Evolutionary conservation across 495 filamentous ascomycete species (phyloP).

Genomic region (Podospora pseudopauciseta): DNA sequence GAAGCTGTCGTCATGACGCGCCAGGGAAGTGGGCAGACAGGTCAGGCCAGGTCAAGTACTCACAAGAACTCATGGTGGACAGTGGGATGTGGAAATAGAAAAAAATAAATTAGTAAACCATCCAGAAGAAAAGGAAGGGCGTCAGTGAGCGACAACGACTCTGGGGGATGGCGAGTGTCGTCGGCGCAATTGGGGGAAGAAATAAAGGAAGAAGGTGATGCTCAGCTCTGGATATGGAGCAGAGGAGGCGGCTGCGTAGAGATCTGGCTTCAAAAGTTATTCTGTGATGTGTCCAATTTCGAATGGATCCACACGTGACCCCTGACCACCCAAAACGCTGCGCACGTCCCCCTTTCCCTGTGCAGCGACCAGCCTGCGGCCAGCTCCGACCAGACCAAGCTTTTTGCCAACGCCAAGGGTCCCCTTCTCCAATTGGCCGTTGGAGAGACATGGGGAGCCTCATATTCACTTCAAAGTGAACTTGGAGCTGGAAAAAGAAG

Average conservation of each 20-base stretch:
- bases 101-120: constrained; percentile 43
- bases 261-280: constrained; percentile 51
- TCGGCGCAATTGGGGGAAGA: constrained; percentile 38
- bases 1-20: constrained; percentile 4
- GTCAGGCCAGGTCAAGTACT: constrained; percentile 37
- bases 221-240: constrained; percentile 18
- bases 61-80: constrained; percentile 56
- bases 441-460: not conserved
- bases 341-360: not conserved
- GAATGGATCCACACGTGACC: constrained; percentile 42
- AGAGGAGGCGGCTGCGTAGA: constrained; percentile 32
- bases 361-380: not conserved
- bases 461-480: not conserved
- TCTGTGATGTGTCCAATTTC: constrained; percentile 53
- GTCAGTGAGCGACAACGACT: constrained; percentile 40
- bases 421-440: not conserved
- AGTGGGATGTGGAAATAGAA: constrained; percentile 35
- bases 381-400: not conserved
- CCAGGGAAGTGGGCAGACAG: not conserved
- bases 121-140: constrained; percentile 38
- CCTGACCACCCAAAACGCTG: not conserved
- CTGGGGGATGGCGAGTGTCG: constrained; percentile 34
- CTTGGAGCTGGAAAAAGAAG: not conserved
- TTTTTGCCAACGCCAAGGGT: no score
- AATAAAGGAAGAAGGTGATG: constrained; percentile 35